Evolutionary conservation across 2,329 filamentous ascomycete genomes (phyloP), one percentile per base, ranked within the genome.

Genomic region (Botrytis tulipae): DNA sequence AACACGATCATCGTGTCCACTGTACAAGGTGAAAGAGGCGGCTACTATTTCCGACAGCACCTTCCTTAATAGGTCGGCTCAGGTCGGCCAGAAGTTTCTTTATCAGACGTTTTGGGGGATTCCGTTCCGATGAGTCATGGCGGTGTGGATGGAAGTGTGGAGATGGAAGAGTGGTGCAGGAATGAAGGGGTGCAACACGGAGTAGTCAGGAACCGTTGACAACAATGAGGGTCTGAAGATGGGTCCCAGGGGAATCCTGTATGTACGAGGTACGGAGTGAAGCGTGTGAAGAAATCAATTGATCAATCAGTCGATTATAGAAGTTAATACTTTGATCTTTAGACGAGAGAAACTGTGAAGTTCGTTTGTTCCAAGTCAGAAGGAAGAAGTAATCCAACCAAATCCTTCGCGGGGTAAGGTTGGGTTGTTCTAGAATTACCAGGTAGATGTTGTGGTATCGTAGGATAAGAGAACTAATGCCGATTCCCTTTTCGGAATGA

Each of bases 61-160:
- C 44, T 67, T 51, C 63, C 46, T 67, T 37, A 51, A 67, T 67
- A 25, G 63, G 60, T 66, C 44, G 44, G 20, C 44, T 46, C 44
- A 46, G 10, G 48, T 67, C 65, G 46, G 65, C 32, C 65, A 54
- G 46, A 37, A 46, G 18, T n/a, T 37, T 66, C 44, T 18, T n/a
- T 51, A 40, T 67, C 63, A 51, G 22, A 29, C 37, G 37, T 16
- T 37, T n/a, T 63, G 37, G 18, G 37, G 18, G 16, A 20, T 29
- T 67, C 14, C 22, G 46, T 54, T 67, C 32, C 46, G 65, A 67
- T 29, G 25, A 68, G 16, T 42, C 10, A 42, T 68, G 48, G 66
- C 66, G 66, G 66, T 68, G 66, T 68, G 66, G 66, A 42, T 29
- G 66, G n/a, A 68, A 68, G 66, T 40, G 66, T 68, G 66, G 66